Base-by-base conservation (phyloP, 257 asterid species). In the Cinchona pubescens region DNA sequence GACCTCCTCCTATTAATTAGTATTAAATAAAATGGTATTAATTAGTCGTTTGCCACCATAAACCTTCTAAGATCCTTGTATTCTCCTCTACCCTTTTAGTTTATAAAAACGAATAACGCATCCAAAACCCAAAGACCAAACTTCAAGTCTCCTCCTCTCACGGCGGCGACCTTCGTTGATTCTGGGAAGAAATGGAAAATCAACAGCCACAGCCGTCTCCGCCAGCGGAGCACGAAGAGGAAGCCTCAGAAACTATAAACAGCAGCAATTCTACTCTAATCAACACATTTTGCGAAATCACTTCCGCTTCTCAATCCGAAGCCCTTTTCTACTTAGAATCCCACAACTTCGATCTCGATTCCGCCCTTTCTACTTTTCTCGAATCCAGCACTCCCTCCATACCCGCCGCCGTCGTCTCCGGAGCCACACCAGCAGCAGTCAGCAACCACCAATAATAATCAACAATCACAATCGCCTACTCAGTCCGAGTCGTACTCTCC, bases 361-460 rank as follows among this genome's bases (percentile, higher is more conserved):
- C 96, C 86, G 97, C 97, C 76, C 88, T 88, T 80, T 91, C 96
- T 79, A 92, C 98, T 49, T 92, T 80, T 88, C 82, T 91, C 77
- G 97, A 93, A 67, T 70, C 89, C 51, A 77, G 45, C 61, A 60
- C 86, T 56, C 49, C 69, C 70, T 72, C 68, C 59, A 72, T 71
- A 69, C 48, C 37, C 59, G 78, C 67, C 27, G 66, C 80, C 30
- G 83, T 29, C 8, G 73, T 3, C 2, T n/a, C n/a, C n/a, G n/a
- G n/a, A n/a, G n/a, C n/a, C n/a, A n/a, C n/a, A n/a, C n/a, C n/a
- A n/a, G n/a, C n/a, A n/a, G n/a, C n/a, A n/a, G n/a, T n/a, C n/a
- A n/a, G n/a, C n/a, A n/a, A 45, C 48, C 35, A 48, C 51, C 16
- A 55, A 16, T 16, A 64, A n/a, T 10, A 30, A 48, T 6, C 35